phyloP scores from a whole-genome alignment of 2,329 filamentous ascomycete species.

The Neoscytalidium dimidiatum region DNA sequence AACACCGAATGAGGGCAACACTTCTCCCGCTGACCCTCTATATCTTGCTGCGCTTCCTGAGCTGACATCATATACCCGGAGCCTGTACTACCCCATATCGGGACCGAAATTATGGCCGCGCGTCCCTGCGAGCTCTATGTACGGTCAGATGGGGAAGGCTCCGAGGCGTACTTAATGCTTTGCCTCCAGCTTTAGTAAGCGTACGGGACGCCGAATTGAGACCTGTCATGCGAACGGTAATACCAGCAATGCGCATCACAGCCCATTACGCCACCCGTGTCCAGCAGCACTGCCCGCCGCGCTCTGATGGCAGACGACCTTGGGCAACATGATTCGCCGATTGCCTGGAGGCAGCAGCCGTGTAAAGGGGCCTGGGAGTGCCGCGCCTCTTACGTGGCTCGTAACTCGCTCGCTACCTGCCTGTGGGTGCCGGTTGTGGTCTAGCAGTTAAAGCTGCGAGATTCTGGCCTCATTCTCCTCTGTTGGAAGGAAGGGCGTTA shows the following conservation, averaged over 20 bases:
- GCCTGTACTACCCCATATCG: neutral
- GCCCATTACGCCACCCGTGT: neutral
- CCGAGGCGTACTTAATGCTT: neutral
- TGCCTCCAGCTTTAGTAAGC: neutral
- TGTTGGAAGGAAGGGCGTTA: conserved; percentile 16
- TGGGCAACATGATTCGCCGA: neutral
- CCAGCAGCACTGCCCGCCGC: neutral
- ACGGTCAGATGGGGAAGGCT: neutral
- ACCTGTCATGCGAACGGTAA: neutral
- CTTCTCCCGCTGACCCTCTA: neutral
- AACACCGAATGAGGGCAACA: neutral
- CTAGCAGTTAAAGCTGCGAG: neutral
- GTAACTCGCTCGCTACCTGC: neutral
- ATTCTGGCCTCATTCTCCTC: conserved; percentile 5
- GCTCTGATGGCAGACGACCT: no score
- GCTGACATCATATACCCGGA: conserved; percentile 8
- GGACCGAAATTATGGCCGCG: neutral
- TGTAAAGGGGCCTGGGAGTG: neutral
- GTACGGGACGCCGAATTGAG: no score
- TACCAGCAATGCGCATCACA: neutral
- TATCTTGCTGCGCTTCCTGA: neutral
- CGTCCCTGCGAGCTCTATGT: neutral
- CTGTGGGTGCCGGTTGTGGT: conserved; percentile 5
- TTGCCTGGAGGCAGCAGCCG: neutral
- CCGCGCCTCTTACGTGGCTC: neutral